These are phyloP conservation scores for Dissophora globulifera DNA, from an alignment of 192 early-diverging fungal species.

Conservation along the genomic window DNA sequence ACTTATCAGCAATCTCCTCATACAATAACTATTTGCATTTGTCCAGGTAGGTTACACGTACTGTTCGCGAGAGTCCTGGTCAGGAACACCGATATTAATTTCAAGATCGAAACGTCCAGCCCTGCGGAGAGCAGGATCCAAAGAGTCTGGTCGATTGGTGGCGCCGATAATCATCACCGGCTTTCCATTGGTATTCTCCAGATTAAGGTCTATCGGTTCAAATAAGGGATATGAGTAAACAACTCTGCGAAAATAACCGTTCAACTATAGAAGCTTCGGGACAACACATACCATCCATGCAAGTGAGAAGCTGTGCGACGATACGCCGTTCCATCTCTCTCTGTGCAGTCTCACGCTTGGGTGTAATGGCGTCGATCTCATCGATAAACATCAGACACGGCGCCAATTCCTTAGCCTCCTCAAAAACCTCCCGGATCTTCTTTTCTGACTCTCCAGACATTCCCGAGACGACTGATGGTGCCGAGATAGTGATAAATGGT, in stretches of 20 bases:
- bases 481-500: slow-evolving; percentile 93
- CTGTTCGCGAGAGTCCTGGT: slow-evolving; percentile 86
- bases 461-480: slow-evolving; percentile 93
- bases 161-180: slow-evolving; percentile 99
- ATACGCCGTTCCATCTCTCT: slow-evolving; percentile 97
- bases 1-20: background rate
- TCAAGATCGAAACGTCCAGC: slow-evolving; percentile 97
- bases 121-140: slow-evolving; percentile 94
- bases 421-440: slow-evolving; percentile 97
- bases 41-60: slow-evolving; percentile 52
- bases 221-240: background rate
- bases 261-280: too few relatives aligned
- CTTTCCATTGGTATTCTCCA: slow-evolving; percentile 88
- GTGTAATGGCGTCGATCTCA: slow-evolving; percentile 98
- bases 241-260: too few relatives aligned
- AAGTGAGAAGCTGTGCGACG: slow-evolving; percentile 95
- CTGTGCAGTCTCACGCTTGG: slow-evolving; percentile 89
- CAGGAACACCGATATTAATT: slow-evolving; percentile 97
- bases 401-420: slow-evolving; percentile 89
- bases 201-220: slow-evolving; percentile 83
- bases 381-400: slow-evolving; percentile 97
- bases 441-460: slow-evolving; percentile 99
- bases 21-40: background rate
- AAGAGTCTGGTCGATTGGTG: slow-evolving; percentile 97
- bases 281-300: slow-evolving; percentile 81